Evolutionary conservation across 495 filamentous ascomycete species (phyloP), one percentile per base, ranked within the genome.

Genomic region (Lichenothelia convexa): DNA sequence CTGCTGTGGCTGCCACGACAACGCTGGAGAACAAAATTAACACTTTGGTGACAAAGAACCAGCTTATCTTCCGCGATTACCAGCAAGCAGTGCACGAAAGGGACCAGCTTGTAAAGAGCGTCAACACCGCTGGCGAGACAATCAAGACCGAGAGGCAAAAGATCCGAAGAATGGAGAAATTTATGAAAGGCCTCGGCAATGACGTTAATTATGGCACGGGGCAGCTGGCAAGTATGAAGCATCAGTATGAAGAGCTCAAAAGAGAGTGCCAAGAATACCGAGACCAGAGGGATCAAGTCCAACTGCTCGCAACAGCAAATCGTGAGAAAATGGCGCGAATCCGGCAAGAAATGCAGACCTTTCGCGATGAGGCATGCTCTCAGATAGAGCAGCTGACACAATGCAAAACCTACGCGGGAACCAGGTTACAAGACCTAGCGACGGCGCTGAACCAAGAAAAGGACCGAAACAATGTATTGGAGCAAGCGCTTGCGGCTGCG

Each of bases 401-500:
- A 18, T 11, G 11, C 7, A 31, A 38, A 5, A 32, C 34, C 5
- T 49, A 24, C 21, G 33, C 52, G 12, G 38, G 34, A 17, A 21
- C 44, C 17, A 29, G 42, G 18, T 42, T 54, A 3, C 32, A 36
- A 5, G 42, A 41, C 19, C 36, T 45, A 29, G 34, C 30, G 5
- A 37, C 41, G 20, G 12, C 48, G 4, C 41, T 51, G 19, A 36
- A 33, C 16, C 48, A 48, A 34, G 44, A 54, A 39, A 38, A 41
- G 13, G 45, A 46, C 35, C 42, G 36, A 15, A 24, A 48, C 6
- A 34, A 36, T 3, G 17, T 36, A 3, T 35, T 56, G 16, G 48
- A 56, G 30, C 30, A 46, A 19, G 44, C 45, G 32, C 16, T 56
- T 19, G 22, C 27, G 21, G 21, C 38, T 13, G 33, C 40, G 19